Conservation (phyloP, 2,329 filamentous ascomycete species). For the Penicillium sp. region DNA sequence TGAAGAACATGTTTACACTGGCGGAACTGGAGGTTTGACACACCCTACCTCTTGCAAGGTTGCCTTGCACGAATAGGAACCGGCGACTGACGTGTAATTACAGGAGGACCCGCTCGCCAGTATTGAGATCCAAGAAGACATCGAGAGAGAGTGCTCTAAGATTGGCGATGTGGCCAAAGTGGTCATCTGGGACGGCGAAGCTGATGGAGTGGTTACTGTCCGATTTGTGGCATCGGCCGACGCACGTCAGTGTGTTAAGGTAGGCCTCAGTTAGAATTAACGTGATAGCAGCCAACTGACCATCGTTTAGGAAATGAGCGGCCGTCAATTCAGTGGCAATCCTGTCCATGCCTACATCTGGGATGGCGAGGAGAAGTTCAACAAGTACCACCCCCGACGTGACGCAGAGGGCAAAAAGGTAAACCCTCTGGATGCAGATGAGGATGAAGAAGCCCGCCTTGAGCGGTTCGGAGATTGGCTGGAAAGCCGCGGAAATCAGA, state of each 20-base stretch:
- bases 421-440: constrained; percentile 44
- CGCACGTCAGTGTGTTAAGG: constrained; percentile 66
- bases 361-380: constrained; percentile 69
- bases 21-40: constrained; percentile 65
- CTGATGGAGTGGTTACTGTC: constrained; percentile 79
- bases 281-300: constrained; percentile 4
- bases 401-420: constrained; percentile 17
- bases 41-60: background rate
- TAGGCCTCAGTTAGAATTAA: constrained; percentile 22
- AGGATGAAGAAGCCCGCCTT: constrained; percentile 46
- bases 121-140: constrained; percentile 91
- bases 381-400: constrained; percentile 57
- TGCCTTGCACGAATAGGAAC: background rate
- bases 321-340: constrained; percentile 72
- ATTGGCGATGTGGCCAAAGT: constrained; percentile 87
- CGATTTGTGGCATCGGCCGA: constrained; percentile 71
- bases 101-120: constrained; percentile 75
- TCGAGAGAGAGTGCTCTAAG: constrained; percentile 84
- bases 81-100: constrained; percentile 15
- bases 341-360: constrained; percentile 69
- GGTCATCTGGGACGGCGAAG: constrained; percentile 81
- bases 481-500: constrained; percentile 27
- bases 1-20: constrained; percentile 92
- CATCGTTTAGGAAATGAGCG: constrained; percentile 61
- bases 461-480: constrained; percentile 51